phyloP scores from a whole-genome alignment of 2,329 filamentous ascomycete species.

The Paracoccidioides lutzii region DNA sequence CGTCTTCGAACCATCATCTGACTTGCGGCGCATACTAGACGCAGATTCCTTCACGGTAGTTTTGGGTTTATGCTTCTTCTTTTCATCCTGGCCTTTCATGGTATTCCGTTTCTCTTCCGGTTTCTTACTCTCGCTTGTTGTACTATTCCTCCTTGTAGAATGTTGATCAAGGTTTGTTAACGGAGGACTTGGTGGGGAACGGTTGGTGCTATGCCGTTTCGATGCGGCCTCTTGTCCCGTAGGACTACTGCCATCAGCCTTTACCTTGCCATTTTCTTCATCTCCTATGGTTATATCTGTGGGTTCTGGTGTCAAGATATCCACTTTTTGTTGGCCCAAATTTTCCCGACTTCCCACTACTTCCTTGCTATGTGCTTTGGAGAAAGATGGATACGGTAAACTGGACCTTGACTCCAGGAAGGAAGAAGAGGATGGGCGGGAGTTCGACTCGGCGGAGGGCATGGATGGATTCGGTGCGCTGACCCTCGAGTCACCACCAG shows the following conservation, averaged over 20 bases:
- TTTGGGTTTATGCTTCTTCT: conserved; percentile 21
- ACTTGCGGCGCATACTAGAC: conserved; percentile 28
- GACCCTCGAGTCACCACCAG: conserved; percentile 13
- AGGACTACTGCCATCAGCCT: conserved; percentile 12
- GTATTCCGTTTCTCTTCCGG: conserved; percentile 19
- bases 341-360: conserved; percentile 53
- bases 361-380: conserved; percentile 87
- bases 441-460: conserved; percentile 6
- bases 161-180: conserved; percentile 33
- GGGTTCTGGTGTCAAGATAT: conserved; percentile 54
- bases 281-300: conserved; percentile 51
- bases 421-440: conserved; percentile 15
- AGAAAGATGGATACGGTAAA: conserved; percentile 68
- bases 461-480: conserved; percentile 6
- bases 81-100: conserved; percentile 12
- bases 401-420: conserved; percentile 36
- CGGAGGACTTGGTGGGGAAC: conserved; percentile 36
- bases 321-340: conserved; percentile 22
- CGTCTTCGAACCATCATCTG: conserved; percentile 24
- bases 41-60: conserved; percentile 30
- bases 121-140: conserved; percentile 19
- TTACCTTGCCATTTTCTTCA: conserved; percentile 21
- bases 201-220: conserved; percentile 16
- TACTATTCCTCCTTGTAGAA: conserved; percentile 25
- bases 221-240: conserved; percentile 17